phyloP scores from a whole-genome alignment of 2,329 filamentous ascomycete genomes.

The Trichoderma pleuroti region DNA sequence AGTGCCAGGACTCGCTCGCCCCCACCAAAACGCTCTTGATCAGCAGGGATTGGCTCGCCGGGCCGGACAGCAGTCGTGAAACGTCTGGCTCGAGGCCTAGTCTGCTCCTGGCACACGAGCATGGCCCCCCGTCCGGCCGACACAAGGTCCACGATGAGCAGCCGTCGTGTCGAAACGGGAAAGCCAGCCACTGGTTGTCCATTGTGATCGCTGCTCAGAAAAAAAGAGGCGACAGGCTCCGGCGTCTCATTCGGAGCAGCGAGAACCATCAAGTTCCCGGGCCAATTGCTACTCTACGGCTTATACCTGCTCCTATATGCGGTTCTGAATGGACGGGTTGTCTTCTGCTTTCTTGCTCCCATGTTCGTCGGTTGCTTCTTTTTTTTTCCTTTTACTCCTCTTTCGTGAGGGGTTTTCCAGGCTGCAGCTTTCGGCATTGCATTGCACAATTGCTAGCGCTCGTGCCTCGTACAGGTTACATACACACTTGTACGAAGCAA shows the following conservation, averaged over 20 bases:
- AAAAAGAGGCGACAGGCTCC: background rate
- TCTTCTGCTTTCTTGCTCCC: background rate
- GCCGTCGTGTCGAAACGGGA: background rate
- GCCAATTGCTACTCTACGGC: background rate
- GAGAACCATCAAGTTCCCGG: background rate
- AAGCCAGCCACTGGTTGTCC: background rate
- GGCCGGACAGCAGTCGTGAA: constrained; percentile 18
- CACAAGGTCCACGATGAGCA: background rate
- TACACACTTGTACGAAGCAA: background rate
- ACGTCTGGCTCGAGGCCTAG: constrained; percentile 11
- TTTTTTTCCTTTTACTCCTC: background rate
- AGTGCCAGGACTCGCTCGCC: background rate
- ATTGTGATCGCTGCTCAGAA: constrained; percentile 5
- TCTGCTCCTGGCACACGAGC: background rate
- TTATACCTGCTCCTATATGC: background rate
- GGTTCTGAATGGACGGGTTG: background rate
- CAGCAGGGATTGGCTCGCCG: constrained; percentile 14
- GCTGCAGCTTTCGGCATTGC: background rate
- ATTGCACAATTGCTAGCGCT: constrained; percentile 14
- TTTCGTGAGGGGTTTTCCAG: background rate
- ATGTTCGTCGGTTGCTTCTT: background rate
- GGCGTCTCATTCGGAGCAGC: background rate
- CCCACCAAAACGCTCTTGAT: constrained; percentile 12
- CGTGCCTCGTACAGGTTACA: background rate
- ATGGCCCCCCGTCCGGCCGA: background rate